Base-by-base conservation (phyloP, 1,139 yeast species). In the Geotrichum carabidarum region DNA sequence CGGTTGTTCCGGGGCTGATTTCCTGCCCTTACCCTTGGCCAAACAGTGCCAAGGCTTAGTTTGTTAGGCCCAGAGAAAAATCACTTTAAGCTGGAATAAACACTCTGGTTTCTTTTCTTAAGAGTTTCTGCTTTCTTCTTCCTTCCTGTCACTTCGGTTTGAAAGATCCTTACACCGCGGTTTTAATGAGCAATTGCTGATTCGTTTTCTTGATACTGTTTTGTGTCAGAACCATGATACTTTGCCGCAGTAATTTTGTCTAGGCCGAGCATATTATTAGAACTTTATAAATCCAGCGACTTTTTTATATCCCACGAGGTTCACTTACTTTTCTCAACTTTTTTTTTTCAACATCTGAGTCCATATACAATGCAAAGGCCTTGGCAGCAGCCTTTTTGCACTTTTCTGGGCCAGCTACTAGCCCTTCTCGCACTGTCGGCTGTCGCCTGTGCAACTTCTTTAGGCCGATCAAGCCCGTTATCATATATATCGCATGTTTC, bases 401-500 rank as follows among this genome's bases (percentile, higher is more conserved):
- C 47, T 32, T n/a, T 22, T n/a, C 37, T 50, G 30, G 17, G 17
- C 30, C 50, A 47, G 17, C 44, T 47, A 5, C 27, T 50, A 9
- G 9, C 43, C 8, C 48, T 45, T 22, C 42, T 45, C 35, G 18
- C 34, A 22, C 48, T 51, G 12, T 15, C 41, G 2, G n/a, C 55
- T 11, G 14, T 35, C 6, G 32, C 35, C 8, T 11, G 36, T 8
- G 51, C 51, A n/a, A 51, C 55, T 11, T 51, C 55, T 9, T 22
- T 51, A 8, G 55, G 55, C 8, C 37, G 55, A 46, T 32, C 48
- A 2, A 46, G 57, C 30, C 65, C 67, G 2, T 54, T 64, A 36
- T 59, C 65, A 6, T 62, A 58, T 41, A 42, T 63, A 8, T 63
- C 66, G 2, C 58, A 58, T 2, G 67, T 63, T 2, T 46, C 54